Percentiles rank a stretch among this genome's conserved stretches.
Evolutionary conservation across 345 rosid species (phyloP).

Genomic region (Turnera subulata): DNA sequence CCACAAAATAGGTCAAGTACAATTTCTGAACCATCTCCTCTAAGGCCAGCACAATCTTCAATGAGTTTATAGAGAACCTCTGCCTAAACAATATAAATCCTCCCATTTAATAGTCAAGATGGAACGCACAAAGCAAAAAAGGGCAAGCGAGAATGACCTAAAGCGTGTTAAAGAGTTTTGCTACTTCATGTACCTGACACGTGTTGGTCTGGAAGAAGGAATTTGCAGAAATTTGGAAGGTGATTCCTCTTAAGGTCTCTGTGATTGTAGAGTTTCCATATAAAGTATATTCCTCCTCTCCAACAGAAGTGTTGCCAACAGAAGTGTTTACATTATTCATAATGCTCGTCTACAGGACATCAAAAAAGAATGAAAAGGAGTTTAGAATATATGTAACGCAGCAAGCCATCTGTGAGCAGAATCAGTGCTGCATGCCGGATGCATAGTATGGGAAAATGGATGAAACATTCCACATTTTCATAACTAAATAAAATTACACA

Average conservation of each 20-base stretch:
- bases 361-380: conserved; percentile 6
- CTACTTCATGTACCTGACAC: conserved; percentile 49
- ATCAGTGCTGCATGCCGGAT: too few relatives aligned
- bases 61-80: conserved; percentile 84
- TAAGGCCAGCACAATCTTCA: conserved; percentile 75
- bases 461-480: too few relatives aligned
- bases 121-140: conserved; percentile 8
- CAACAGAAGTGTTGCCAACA: conserved; percentile 85
- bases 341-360: conserved; percentile 58
- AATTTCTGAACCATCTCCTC: conserved; percentile 87
- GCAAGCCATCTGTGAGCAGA: background rate
- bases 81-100: conserved; percentile 47
- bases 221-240: conserved; percentile 90
- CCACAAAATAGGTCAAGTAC: conserved; percentile 96
- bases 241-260: conserved; percentile 76
- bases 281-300: conserved; percentile 81
- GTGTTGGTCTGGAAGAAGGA: conserved; percentile 96
- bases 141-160: background rate
- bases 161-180: background rate
- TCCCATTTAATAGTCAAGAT: conserved; percentile 9
- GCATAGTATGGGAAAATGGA: too few relatives aligned
- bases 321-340: conserved; percentile 89
- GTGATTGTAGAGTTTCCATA: conserved; percentile 66
- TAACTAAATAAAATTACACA: too few relatives aligned
- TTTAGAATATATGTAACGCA: background rate